Evolutionary conservation across 352 stramenopile species (phyloP).

Genomic region (Phytophthora pistaciae): DNA sequence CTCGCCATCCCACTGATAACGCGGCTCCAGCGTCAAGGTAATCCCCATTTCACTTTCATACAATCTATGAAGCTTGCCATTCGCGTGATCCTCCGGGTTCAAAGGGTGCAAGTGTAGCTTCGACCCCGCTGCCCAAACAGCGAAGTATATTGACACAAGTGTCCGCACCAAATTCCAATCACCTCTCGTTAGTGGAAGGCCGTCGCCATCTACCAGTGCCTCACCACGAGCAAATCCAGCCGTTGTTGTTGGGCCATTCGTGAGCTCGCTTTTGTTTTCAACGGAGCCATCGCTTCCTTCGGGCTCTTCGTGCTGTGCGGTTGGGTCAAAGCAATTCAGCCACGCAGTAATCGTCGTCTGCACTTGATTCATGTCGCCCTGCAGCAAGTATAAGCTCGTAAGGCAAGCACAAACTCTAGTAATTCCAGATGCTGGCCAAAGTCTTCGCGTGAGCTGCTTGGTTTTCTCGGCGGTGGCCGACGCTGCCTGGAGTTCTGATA

Average conservation of each 20-base stretch:
- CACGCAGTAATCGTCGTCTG: conserved; percentile 63
- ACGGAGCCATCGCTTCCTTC: conserved; percentile 36
- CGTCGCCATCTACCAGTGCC: conserved; percentile 80
- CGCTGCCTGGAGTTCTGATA: conserved; percentile 69
- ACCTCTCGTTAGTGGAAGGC: conserved; percentile 77
- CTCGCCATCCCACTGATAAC: conserved; percentile 36
- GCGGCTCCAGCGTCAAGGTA: conserved; percentile 48
- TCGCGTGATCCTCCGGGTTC: conserved; percentile 22
- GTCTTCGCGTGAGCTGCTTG: conserved; percentile 54
- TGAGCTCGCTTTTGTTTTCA: conserved; percentile 37
- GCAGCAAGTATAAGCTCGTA: conserved; percentile 76
- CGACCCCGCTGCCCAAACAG: conserved; percentile 61
- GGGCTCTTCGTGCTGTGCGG: conserved; percentile 55
- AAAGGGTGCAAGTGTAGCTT: conserved; percentile 64
- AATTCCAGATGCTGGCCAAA: conserved; percentile 85
- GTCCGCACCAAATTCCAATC: conserved; percentile 88
- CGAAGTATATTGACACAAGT: conserved; percentile 85
- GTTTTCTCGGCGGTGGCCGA: conserved; percentile 75
- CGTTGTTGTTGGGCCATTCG: conserved; percentile 14
- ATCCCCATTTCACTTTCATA: conserved; percentile 82
- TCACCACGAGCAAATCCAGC: conserved; percentile 72
- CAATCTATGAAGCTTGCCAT: conserved; percentile 36
- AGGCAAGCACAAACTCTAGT: conserved; percentile 84
- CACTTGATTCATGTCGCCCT: conserved; percentile 71
- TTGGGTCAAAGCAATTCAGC: conserved; percentile 85